Percentiles rank a stretch among this genome's conserved stretches.
Conservation (phyloP, 192 early-diverging fungal genomes). For the Coemansia sp. region DNA sequence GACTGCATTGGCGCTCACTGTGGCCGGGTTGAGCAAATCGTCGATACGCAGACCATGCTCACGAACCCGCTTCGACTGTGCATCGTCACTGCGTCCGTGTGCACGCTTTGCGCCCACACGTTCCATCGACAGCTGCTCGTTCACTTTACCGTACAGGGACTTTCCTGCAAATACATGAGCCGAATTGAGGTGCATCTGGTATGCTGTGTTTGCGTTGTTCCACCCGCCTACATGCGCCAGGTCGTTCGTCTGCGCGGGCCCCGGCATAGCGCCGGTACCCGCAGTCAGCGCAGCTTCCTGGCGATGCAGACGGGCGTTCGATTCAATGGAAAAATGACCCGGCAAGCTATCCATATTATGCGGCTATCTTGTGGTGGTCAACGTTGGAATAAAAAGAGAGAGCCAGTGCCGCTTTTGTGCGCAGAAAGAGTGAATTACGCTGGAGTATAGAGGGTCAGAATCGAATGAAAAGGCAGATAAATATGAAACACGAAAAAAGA, state of each 20-base stretch:
- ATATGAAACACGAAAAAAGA: conserved; percentile 24
- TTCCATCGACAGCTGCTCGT: conserved; percentile 3
- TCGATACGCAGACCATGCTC: conserved; percentile 36
- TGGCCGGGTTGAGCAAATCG: conserved; percentile 47
- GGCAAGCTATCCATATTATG: conserved; percentile 36
- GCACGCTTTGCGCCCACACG: conserved; percentile 13
- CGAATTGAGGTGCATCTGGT: conserved; percentile 8
- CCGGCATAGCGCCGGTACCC: not conserved
- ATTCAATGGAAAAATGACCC: conserved; percentile 35
- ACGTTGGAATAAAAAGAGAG: not conserved
- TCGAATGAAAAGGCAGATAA: not conserved
- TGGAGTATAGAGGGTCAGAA: not conserved
- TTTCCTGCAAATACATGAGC: conserved; percentile 9
- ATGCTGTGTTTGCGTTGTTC: conserved; percentile 14
- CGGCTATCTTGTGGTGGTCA: conserved; percentile 13
- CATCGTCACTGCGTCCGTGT: not conserved
- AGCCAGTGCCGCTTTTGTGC: not conserved
- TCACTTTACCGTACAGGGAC: conserved; percentile 9
- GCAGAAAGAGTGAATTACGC: not conserved
- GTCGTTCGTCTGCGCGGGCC: conserved; percentile 22
- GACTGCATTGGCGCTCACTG: conserved; percentile 1
- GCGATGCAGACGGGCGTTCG: conserved; percentile 54
- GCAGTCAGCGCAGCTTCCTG: conserved; percentile 26
- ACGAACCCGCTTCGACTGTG: conserved; percentile 12
- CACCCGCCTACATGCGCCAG: conserved; percentile 56